Conservation (phyloP, 768 basidiomycete species). For the Hygrophoropsis aurantiaca region DNA sequence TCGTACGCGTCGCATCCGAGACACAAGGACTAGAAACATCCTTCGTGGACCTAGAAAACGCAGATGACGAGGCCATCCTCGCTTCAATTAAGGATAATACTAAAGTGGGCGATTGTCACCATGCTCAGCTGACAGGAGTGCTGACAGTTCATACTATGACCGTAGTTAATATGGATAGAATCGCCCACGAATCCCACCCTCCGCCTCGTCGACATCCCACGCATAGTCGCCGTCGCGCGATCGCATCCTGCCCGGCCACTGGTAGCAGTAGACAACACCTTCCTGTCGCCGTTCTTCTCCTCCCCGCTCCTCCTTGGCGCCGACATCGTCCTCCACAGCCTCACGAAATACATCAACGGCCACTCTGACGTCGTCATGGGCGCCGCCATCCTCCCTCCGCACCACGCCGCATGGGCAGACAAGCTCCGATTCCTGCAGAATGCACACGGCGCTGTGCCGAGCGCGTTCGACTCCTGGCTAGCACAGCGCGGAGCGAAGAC, state of each 20-base stretch:
- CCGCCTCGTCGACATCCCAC: constrained; percentile 76
- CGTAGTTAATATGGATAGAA: constrained; percentile 91
- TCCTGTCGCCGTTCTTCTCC: constrained; percentile 88
- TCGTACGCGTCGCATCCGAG: constrained; percentile 62
- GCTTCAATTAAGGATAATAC: constrained; percentile 73
- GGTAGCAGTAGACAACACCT: constrained; percentile 92
- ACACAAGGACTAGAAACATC: constrained; percentile 70
- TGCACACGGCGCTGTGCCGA: constrained; percentile 81
- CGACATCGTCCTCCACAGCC: constrained; percentile 80
- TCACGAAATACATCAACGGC: constrained; percentile 92
- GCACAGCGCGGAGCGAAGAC: constrained; percentile 92
- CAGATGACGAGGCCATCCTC: constrained; percentile 63
- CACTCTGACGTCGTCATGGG: constrained; percentile 95
- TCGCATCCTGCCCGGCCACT: constrained; percentile 66
- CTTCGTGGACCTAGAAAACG: constrained; percentile 78
- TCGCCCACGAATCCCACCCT: constrained; percentile 95
- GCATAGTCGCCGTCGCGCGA: constrained; percentile 65
- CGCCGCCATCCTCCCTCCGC: constrained; percentile 66
- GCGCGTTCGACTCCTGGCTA: constrained; percentile 87
- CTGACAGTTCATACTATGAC: background rate
- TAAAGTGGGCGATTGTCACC: constrained; percentile 56
- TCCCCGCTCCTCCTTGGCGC: constrained; percentile 85
- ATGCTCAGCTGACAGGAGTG: background rate
- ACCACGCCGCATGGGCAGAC: constrained; percentile 45
- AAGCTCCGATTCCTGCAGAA: constrained; percentile 88